Conservation (phyloP, 176 grass and related monocot species). For the Zea mays region Zm-B73-REFERENCE-NAM-5.0 NC_050102.1:150967501-150968000, state of each 20-base stretch:
- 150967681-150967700: slow-evolving; percentile 42
- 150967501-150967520: background rate
- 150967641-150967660: slow-evolving; percentile 37
- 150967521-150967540: background rate
- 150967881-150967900: too few relatives aligned
- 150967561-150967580: background rate
- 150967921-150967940: background rate
- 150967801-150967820: background rate
- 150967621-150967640: background rate
- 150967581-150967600: slow-evolving; percentile 1
- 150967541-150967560: background rate
- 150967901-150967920: background rate
- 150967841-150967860: background rate
- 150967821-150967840: slow-evolving; percentile 31
- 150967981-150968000: background rate
- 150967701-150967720: slow-evolving; percentile 19
- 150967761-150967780: slow-evolving; percentile 36
- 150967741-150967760: slow-evolving; percentile 27
- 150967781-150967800: slow-evolving; percentile 28
- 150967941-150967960: background rate
- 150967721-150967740: slow-evolving; percentile 44
- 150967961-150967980: background rate
- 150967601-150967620: slow-evolving; percentile 6
- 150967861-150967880: slow-evolving; percentile 14
- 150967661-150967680: slow-evolving; percentile 47